Evolutionary conservation across 495 filamentous ascomycete species (phyloP), one percentile per base, ranked within the genome.

Genomic region (Aspergillus coremiiformis): DNA sequence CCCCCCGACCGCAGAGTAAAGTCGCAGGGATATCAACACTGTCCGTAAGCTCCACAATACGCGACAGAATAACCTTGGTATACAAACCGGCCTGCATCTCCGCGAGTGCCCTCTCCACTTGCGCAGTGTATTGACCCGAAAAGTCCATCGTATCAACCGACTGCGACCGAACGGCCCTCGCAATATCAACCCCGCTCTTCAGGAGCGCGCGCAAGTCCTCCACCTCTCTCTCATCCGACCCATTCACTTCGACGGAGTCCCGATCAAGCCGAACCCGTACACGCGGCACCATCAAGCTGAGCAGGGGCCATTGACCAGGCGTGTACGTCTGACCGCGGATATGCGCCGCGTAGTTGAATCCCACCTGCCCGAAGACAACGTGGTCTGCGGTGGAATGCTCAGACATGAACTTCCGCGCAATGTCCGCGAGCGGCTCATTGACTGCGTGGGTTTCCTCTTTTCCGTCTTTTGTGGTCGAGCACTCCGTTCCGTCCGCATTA

Each of bases 11-110:
- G 15, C 19, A 12, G 7, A 54, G 47, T 5, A 60, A 37, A 1
- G 58, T 60, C 10, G 49, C 51, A 5, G 51, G 54, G 54, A 60
- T 60, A 32, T 60, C 33, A 1, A 60, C 47, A 27, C 43, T 29
- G 12, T 42, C 4, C 17, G 32, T 1, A 24, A 60, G 41, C 11
- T 49, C 29, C n/a, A 60, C 32, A 3, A 35, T 47, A 0, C 58
- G 41, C 15, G 58, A 60, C 8, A 35, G 27, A 23, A 60, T 54
- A 24, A 57, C 54, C 39, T 60, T 60, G 14, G 12, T 15, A 22
- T 60, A 60, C 20, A 48, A 7, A 1, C 58, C 54, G 14, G 46
- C 15, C 10, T 6, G 11, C 5, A 60, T 60, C 3, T 54, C 54
- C 5, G 43, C 5, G 10, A 54, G 39, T 15, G 58, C 58, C 11